A percentile compares a stretch with the other conserved stretches of the same genome.
Evolutionary conservation across 768 basidiomycete species (phyloP).

Genomic region (Suillus brevipes): DNA sequence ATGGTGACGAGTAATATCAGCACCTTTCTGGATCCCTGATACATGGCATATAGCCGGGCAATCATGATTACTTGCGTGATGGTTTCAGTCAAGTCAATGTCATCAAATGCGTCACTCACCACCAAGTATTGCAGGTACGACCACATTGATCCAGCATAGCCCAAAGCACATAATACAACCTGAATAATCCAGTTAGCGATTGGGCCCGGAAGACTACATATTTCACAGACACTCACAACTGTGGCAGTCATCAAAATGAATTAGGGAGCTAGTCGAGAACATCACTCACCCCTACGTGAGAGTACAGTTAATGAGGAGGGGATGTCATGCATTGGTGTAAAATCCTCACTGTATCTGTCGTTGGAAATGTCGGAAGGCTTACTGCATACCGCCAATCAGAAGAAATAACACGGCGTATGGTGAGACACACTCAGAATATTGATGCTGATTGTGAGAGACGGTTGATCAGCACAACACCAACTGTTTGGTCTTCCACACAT

Average conservation of each 20-base stretch:
- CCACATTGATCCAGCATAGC: background rate
- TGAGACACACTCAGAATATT: background rate
- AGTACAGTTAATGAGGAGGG: background rate
- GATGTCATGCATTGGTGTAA: background rate
- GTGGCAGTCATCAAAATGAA: background rate
- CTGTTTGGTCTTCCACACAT: background rate
- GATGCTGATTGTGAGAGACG: background rate
- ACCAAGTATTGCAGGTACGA: background rate
- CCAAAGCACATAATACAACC: background rate
- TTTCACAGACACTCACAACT: background rate
- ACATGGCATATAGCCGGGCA: background rate
- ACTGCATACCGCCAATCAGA: background rate
- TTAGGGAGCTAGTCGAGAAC: background rate
- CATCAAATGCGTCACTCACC: background rate
- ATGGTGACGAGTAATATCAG: background rate
- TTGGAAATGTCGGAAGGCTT: background rate
- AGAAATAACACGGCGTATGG: background rate
- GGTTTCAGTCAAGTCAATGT: background rate
- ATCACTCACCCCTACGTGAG: background rate
- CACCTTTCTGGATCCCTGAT: background rate
- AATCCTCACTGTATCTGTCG: background rate
- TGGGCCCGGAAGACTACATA: background rate
- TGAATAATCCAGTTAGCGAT: background rate
- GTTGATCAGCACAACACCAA: background rate
- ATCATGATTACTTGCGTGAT: background rate